Percentiles rank a stretch among this genome's conserved stretches.
These are phyloP conservation scores for Saccharum officinarum DNA, from an alignment of 176 grass and related monocot genomes.

Conservation along the genomic window DNA sequence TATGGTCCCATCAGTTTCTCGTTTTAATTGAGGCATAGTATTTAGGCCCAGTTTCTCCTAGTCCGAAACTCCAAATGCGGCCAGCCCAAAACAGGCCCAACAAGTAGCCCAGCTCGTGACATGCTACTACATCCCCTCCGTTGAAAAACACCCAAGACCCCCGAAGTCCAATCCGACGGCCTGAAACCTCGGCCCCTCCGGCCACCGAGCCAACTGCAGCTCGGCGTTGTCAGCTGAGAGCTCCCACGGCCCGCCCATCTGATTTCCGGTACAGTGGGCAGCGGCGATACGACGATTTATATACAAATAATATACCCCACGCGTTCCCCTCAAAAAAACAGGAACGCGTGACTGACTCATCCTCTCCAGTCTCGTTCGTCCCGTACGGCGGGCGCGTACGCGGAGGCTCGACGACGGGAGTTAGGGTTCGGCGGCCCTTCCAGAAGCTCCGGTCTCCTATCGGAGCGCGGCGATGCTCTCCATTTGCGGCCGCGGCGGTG, in stretches of 20 bases:
- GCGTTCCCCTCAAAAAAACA: too few species aligned
- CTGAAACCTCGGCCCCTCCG: too few species aligned
- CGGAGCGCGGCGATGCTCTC: conserved; percentile 7
- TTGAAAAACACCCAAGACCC: background rate
- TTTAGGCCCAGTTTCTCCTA: background rate
- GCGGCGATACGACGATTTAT: too few species aligned
- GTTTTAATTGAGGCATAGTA: background rate
- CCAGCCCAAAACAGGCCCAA: background rate
- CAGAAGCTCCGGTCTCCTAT: background rate
- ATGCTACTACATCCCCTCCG: background rate
- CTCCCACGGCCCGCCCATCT: background rate
- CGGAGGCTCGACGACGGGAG: conserved; percentile 21
- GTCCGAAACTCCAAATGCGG: background rate
- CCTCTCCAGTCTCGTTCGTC: background rate
- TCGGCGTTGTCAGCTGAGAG: too few species aligned
- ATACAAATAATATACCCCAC: too few species aligned
- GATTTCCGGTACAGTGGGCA: background rate
- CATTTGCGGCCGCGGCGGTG: background rate
- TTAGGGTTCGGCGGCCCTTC: conserved; percentile 20
- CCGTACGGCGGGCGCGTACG: background rate
- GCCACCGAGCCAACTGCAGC: background rate
- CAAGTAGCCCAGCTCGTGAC: background rate
- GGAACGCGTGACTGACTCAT: background rate
- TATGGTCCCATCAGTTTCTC: background rate
- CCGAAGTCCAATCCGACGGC: background rate